Evolutionary conservation across 2,329 filamentous ascomycete genomes (phyloP).

Genomic region (Myrmaecium sp.): DNA sequence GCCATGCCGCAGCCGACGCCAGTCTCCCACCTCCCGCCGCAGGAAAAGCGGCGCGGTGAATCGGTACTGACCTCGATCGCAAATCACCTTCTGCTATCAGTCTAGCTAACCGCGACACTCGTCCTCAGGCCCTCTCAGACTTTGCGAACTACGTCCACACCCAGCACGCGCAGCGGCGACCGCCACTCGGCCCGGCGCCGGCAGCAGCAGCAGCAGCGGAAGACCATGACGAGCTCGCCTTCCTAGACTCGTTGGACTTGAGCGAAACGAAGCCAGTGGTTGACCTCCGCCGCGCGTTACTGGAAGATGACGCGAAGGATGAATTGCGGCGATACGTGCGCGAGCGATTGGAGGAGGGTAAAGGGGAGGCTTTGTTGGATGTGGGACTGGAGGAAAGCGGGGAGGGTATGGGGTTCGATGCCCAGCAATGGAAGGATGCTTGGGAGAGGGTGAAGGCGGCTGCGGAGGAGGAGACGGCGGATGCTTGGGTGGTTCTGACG

Average conservation of each 20-base stretch:
- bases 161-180: slow-evolving; percentile 57
- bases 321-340: slow-evolving; percentile 50
- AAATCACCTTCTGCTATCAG: slow-evolving; percentile 3
- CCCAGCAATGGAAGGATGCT: slow-evolving; percentile 59
- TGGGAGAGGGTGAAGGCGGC: slow-evolving; percentile 48
- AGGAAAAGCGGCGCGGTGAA: slow-evolving; percentile 77
- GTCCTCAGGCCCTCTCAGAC: slow-evolving; percentile 60
- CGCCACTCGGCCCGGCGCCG: slow-evolving; percentile 17
- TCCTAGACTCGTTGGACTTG: slow-evolving; percentile 62
- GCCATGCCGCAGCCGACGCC: too few relatives aligned
- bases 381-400: slow-evolving; percentile 81
- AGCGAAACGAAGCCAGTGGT: slow-evolving; percentile 55
- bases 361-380: slow-evolving; percentile 82
- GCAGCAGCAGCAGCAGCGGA: slow-evolving; percentile 25
- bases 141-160: slow-evolving; percentile 96
- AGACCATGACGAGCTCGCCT: slow-evolving; percentile 78
- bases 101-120: not conserved
- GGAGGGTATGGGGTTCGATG: slow-evolving; percentile 62
- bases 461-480: slow-evolving; percentile 47
- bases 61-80: slow-evolving; percentile 37
- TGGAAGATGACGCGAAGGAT: slow-evolving; percentile 37
- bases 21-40: too few relatives aligned
- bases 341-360: slow-evolving; percentile 59
- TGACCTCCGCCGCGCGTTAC: slow-evolving; percentile 43
- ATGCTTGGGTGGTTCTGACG: slow-evolving; percentile 73